Evolutionary conservation across 2,329 filamentous ascomycete genomes (phyloP).

Genomic region (Cryphonectria japonica): DNA sequence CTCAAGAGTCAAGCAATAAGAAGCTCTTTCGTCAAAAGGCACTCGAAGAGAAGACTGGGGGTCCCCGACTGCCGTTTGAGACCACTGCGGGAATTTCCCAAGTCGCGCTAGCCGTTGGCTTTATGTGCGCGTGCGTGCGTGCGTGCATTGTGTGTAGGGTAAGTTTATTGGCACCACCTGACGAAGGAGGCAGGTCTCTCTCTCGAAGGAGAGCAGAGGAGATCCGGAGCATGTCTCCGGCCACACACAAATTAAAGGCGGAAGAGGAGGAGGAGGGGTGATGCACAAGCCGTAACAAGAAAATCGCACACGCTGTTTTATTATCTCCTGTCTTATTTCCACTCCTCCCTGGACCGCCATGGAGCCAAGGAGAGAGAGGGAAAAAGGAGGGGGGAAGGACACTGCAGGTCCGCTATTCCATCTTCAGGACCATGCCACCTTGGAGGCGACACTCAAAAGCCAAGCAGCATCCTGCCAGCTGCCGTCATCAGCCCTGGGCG

Average conservation of each 20-base stretch:
- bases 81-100: background rate
- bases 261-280: background rate
- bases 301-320: background rate
- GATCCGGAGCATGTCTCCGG: background rate
- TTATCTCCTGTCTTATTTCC: background rate
- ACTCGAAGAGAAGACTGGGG: background rate
- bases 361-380: background rate
- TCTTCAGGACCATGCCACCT: slow-evolving; percentile 43
- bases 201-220: background rate
- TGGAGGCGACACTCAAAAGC: slow-evolving; percentile 67
- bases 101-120: background rate
- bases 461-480: slow-evolving; percentile 71
- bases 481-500: slow-evolving; percentile 58
- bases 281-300: background rate
- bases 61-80: background rate
- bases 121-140: background rate
- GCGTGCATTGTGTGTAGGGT: no score
- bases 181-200: background rate
- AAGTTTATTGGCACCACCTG: background rate
- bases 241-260: background rate
- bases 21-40: background rate
- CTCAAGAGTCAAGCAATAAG: background rate
- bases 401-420: slow-evolving; percentile 5
- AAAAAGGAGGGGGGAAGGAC: background rate
- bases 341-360: background rate